These are phyloP conservation scores for Pythium guiyangense DNA, from an alignment of 352 stramenopile genomes.

Conservation along the genomic window DNA sequence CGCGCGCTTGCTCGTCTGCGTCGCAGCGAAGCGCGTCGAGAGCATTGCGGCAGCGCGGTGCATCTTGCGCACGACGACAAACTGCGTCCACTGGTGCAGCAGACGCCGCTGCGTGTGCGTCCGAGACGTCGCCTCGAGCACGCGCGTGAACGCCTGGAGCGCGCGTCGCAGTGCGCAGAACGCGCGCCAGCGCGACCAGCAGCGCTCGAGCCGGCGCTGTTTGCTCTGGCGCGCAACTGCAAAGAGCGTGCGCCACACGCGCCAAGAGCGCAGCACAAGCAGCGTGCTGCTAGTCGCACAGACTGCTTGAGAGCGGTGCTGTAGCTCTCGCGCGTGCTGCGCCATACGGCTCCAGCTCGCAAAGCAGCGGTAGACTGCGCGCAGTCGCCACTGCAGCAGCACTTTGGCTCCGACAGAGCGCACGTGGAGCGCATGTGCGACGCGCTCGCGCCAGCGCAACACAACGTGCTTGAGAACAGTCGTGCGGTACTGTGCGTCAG, in stretches of 20 bases:
- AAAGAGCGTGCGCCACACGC: slow-evolving; percentile 34
- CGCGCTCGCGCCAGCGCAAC: slow-evolving; percentile 9
- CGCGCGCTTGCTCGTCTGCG: slow-evolving; percentile 13
- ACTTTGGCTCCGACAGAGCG: slow-evolving; percentile 16
- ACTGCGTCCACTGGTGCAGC: slow-evolving; percentile 22
- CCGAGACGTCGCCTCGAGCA: slow-evolving; percentile 19
- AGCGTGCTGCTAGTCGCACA: not conserved
- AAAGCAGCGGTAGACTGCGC: slow-evolving; percentile 37
- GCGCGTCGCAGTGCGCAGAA: slow-evolving; percentile 9
- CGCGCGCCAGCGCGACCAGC: slow-evolving; percentile 18
- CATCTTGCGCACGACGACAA: slow-evolving; percentile 25
- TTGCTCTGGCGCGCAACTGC: slow-evolving; percentile 19
- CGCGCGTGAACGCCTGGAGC: slow-evolving; percentile 17
- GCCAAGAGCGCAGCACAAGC: slow-evolving; percentile 21
- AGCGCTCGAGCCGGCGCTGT: slow-evolving; percentile 16
- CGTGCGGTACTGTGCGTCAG: slow-evolving; percentile 11
- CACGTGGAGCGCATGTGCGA: not conserved
- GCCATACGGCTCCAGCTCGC: slow-evolving; percentile 11
- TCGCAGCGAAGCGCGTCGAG: slow-evolving; percentile 19
- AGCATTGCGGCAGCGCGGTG: slow-evolving; percentile 23
- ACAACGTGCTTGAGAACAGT: slow-evolving; percentile 9
- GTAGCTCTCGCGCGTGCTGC: not conserved
- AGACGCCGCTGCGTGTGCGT: slow-evolving; percentile 13
- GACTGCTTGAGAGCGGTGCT: not conserved
- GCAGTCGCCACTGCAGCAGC: slow-evolving; percentile 31